phyloP scores from a whole-genome alignment of 176 grass and related monocot species.

The Oryza australiensis region DNA sequence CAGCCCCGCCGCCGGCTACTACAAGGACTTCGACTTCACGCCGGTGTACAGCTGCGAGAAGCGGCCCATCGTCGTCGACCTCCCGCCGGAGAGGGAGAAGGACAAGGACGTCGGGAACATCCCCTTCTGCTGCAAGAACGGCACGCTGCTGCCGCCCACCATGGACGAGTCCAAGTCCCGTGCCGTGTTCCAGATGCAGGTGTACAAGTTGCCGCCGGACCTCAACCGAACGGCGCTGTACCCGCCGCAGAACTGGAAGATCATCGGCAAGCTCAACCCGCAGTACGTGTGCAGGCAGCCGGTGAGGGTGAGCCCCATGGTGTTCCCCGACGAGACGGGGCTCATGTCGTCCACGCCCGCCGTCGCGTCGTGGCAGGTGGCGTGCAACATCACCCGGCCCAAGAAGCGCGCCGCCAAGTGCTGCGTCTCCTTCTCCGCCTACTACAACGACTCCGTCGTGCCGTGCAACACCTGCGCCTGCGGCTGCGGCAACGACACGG shows the following conservation, averaged over 20 bases:
- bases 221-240: slow-evolving; percentile 81
- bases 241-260: slow-evolving; percentile 81
- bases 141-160: slow-evolving; percentile 65
- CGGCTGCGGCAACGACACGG: slow-evolving; percentile 51
- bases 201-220: slow-evolving; percentile 89
- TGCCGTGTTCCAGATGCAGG: slow-evolving; percentile 80
- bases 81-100: slow-evolving; percentile 80
- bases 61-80: slow-evolving; percentile 85
- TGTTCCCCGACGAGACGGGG: slow-evolving; percentile 71
- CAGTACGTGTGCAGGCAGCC: slow-evolving; percentile 66
- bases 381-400: slow-evolving; percentile 79
- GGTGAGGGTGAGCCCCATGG: slow-evolving; percentile 65
- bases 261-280: slow-evolving; percentile 72
- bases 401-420: slow-evolving; percentile 56
- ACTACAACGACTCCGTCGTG: slow-evolving; percentile 78
- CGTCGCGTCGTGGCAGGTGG: slow-evolving; percentile 88
- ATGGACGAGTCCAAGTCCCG: slow-evolving; percentile 73
- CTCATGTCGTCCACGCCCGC: slow-evolving; percentile 67
- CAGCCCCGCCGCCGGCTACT: slow-evolving; percentile 62
- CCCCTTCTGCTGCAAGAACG: slow-evolving; percentile 94
- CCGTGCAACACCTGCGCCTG: slow-evolving; percentile 84
- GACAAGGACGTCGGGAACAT: slow-evolving; percentile 73
- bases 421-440: slow-evolving; percentile 92
- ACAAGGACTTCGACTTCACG: slow-evolving; percentile 76
- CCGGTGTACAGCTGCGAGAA: slow-evolving; percentile 79